Evolutionary conservation across 2,329 filamentous ascomycete genomes (phyloP).

Genomic region (Penicillium sp.): DNA sequence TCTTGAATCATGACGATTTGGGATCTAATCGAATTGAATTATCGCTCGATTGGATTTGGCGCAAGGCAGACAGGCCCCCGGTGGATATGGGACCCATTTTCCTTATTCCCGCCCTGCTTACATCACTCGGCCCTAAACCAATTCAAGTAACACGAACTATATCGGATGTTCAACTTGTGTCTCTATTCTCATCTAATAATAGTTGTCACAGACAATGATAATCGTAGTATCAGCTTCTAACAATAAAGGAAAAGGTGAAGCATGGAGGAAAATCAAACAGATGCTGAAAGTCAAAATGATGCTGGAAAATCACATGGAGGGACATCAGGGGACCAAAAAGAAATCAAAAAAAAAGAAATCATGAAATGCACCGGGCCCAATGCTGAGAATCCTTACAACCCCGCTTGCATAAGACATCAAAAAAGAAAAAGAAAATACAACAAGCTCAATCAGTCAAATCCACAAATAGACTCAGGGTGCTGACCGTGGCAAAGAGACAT

Average conservation of each 20-base stretch:
- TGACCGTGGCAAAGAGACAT: neutral
- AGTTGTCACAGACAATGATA: conserved; percentile 9
- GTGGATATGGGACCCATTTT: neutral
- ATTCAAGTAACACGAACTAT: conserved; percentile 26
- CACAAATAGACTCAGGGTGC: neutral
- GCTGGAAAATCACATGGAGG: neutral
- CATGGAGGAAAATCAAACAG: neutral
- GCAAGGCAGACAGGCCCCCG: conserved; percentile 21
- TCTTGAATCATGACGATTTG: neutral
- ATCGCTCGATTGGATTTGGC: neutral
- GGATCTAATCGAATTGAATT: neutral
- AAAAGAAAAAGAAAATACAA: neutral
- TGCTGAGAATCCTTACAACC: neutral
- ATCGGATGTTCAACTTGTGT: conserved; percentile 8
- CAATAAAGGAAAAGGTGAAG: neutral
- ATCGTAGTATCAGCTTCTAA: neutral
- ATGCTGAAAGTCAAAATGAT: neutral
- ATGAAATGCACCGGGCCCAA: conserved; percentile 4
- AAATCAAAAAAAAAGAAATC: neutral
- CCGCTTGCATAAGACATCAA: neutral
- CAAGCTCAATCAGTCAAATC: neutral
- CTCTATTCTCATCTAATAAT: conserved; percentile 19
- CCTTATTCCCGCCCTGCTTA: conserved; percentile 21
- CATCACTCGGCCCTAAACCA: conserved; percentile 17
- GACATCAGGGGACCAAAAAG: neutral